Conservation (phyloP, 805 yeast genomes). For the Candida awuae region DNA sequence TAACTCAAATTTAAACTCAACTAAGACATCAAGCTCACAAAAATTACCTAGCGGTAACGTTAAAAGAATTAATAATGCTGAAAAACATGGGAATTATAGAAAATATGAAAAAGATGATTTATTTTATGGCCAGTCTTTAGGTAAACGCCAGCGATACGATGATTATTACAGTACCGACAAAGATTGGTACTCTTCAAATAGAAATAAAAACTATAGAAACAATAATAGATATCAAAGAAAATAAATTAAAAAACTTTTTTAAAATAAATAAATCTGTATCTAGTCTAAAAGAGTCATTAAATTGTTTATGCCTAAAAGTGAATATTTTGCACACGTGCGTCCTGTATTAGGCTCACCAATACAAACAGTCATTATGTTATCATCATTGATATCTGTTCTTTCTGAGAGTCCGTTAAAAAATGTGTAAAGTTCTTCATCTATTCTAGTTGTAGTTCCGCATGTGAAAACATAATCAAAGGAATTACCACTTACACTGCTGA, state of each 20-base stretch:
- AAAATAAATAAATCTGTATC: not conserved
- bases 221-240: not conserved
- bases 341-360: constrained; percentile 33
- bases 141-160: not conserved
- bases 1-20: not conserved
- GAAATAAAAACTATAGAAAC: not conserved
- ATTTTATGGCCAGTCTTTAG: not conserved
- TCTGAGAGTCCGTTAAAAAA: constrained; percentile 38
- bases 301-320: constrained; percentile 64
- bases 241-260: constrained; percentile 1
- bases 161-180: not conserved
- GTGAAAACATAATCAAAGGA: constrained; percentile 40
- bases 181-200: not conserved
- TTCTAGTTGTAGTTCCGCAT: constrained; percentile 59
- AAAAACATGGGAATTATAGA: not conserved
- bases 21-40: not conserved
- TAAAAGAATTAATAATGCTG: too few relatives aligned
- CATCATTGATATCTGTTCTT: constrained; percentile 25
- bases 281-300: constrained; percentile 43
- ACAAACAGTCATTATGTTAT: constrained; percentile 51
- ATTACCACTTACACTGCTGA: not conserved
- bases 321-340: constrained; percentile 46
- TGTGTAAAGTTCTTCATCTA: constrained; percentile 62
- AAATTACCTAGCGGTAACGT: too few relatives aligned
- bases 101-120: not conserved